Conservation (phyloP, 2,329 filamentous ascomycete species). For the Claviceps humidiphila region DNA sequence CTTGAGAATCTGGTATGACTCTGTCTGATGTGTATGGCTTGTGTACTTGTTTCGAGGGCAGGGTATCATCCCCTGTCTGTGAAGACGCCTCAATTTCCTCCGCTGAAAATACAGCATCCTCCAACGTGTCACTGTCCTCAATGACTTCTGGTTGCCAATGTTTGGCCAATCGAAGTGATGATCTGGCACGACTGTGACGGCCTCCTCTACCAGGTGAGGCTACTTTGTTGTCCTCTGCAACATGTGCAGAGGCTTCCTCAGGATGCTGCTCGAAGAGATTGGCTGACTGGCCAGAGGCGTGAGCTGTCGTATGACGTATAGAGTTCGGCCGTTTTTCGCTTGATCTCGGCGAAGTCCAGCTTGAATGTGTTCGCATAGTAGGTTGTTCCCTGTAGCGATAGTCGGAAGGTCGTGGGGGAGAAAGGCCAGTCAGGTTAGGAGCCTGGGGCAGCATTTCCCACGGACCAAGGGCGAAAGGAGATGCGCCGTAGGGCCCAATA, state of each 20-base stretch:
- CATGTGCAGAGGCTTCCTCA: slow-evolving; percentile 2
- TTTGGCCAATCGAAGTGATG: neutral
- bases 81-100: slow-evolving; percentile 1
- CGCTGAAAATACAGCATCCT: slow-evolving; percentile 4
- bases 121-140: slow-evolving; percentile 5
- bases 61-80: slow-evolving; percentile 4
- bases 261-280: slow-evolving; percentile 5
- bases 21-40: neutral
- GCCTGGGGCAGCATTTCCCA: slow-evolving; percentile 8
- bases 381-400: slow-evolving; percentile 11
- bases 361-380: neutral
- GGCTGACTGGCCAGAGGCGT: slow-evolving; percentile 1
- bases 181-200: neutral
- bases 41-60: slow-evolving; percentile 1
- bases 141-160: neutral
- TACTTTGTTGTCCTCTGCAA: neutral
- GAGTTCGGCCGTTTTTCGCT: slow-evolving; percentile 2
- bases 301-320: neutral
- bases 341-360: slow-evolving; percentile 3
- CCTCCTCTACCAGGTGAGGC: neutral
- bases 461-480: slow-evolving; percentile 10
- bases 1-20: slow-evolving; percentile 18
- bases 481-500: slow-evolving; percentile 8
- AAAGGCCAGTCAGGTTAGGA: slow-evolving; percentile 16
- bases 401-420: slow-evolving; percentile 21